Conservation (phyloP, 148 eudicot species). For the Amaranthus hypochondriacus region DNA sequence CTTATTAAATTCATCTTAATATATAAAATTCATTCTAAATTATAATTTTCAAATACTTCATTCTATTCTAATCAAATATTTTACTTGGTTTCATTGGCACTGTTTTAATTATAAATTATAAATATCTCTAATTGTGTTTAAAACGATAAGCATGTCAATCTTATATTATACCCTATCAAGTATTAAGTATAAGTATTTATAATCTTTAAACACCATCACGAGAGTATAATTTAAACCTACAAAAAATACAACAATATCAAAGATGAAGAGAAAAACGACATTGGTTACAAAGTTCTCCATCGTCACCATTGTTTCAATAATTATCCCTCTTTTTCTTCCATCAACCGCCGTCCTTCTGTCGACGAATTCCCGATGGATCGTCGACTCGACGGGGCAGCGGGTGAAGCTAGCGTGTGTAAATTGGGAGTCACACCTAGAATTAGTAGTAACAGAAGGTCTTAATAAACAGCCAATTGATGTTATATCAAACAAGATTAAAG, state of each 20-base stretch:
- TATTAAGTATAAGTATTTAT: no score
- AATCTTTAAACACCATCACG: no score
- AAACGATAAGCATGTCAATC: no score
- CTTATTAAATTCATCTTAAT: no score
- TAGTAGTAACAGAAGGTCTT: slow-evolving; percentile 72
- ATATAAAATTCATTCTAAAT: no score
- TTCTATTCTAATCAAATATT: no score
- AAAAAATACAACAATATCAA: neutral
- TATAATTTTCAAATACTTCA: no score
- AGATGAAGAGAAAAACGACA: neutral
- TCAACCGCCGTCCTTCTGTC: slow-evolving; percentile 42
- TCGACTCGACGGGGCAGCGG: slow-evolving; percentile 51
- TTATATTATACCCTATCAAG: no score
- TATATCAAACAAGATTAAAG: slow-evolving; percentile 40
- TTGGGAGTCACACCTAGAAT: slow-evolving; percentile 72
- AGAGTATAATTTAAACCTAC: no score
- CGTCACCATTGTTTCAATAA: neutral
- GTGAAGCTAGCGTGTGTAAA: slow-evolving; percentile 85
- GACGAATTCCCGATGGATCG: slow-evolving; percentile 78
- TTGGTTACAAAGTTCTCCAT: neutral
- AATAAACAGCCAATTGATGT: slow-evolving; percentile 60
- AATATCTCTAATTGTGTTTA: no score
- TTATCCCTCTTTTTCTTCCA: neutral
- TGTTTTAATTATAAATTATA: no score
- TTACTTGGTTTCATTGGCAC: no score